Evolutionary conservation across 2,329 filamentous ascomycete species (phyloP).

Genomic region (Fusarium protoensiforme): DNA sequence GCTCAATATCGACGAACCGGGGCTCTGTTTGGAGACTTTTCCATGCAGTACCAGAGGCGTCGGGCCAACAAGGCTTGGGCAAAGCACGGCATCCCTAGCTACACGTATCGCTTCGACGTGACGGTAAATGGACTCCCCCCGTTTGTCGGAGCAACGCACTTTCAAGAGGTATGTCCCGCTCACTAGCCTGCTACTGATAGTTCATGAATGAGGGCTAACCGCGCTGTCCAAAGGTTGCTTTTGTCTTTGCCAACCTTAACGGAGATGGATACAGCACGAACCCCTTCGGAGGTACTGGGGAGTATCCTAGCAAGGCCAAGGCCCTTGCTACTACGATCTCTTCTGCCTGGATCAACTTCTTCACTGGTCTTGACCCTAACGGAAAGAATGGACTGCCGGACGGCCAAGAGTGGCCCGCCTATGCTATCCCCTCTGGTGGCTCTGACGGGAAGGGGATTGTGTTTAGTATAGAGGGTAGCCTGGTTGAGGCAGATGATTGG

Average conservation of each 20-base stretch:
- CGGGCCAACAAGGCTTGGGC: constrained; percentile 44
- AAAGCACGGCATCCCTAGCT: constrained; percentile 41
- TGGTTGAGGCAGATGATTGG: constrained; percentile 45
- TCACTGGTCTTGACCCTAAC: constrained; percentile 42
- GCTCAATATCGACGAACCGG: constrained; percentile 45
- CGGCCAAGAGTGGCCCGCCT: constrained; percentile 42
- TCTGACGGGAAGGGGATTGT: constrained; percentile 43
- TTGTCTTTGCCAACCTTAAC: constrained; percentile 53
- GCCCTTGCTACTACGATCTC: constrained; percentile 44
- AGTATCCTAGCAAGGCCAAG: constrained; percentile 40
- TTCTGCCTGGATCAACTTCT: constrained; percentile 47
- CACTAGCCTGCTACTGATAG: fast-evolving
- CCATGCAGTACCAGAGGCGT: constrained; percentile 43
- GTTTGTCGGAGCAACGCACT: constrained; percentile 48
- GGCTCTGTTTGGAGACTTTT: constrained; percentile 44
- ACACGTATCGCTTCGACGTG: constrained; percentile 49
- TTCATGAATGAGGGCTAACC: not conserved
- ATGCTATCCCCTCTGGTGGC: constrained; percentile 16
- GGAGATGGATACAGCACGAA: constrained; percentile 46
- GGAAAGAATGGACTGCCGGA: constrained; percentile 21
- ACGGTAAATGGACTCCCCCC: constrained; percentile 39
- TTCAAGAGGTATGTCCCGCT: constrained; percentile 45
- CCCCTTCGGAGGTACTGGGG: constrained; percentile 44
- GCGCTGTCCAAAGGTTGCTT: constrained; percentile 44
- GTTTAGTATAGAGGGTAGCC: constrained; percentile 39